phyloP scores from a whole-genome alignment of 257 asterid species.

The Cordia subcordata region DNA sequence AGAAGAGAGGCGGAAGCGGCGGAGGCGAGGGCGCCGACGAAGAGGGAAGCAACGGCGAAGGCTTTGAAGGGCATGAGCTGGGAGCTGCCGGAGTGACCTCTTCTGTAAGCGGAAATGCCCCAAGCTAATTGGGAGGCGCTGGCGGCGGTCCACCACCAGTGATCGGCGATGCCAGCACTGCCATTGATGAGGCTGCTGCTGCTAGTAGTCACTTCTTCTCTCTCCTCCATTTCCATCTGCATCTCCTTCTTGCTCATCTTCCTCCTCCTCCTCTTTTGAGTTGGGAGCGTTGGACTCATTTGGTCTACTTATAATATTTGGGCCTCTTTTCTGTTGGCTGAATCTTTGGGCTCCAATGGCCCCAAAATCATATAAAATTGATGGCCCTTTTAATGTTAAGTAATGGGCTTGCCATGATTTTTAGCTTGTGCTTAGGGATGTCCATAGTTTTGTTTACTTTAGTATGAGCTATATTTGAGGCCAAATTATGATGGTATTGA shows the following conservation, averaged over 20 bases:
- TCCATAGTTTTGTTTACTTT: no score
- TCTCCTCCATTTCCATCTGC: slow-evolving; percentile 35
- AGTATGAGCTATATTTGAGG: no score
- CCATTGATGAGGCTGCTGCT: neutral
- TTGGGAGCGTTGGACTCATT: neutral
- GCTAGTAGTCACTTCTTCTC: slow-evolving; percentile 9
- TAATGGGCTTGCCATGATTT: neutral
- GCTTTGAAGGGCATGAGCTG: slow-evolving; percentile 73
- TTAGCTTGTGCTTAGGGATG: no score
- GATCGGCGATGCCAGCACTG: slow-evolving; percentile 15
- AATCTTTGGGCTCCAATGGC: neutral
- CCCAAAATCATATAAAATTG: neutral
- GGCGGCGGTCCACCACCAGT: slow-evolving; percentile 68
- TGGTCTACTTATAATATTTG: no score
- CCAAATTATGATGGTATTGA: no score
- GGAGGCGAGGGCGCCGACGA: slow-evolving; percentile 62
- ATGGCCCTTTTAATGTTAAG: neutral
- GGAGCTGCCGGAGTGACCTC: slow-evolving; percentile 51
- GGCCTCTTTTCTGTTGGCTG: no score
- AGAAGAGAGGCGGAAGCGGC: slow-evolving; percentile 52
- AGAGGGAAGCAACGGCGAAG: slow-evolving; percentile 70
- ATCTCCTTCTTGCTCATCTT: neutral
- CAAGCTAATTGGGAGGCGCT: slow-evolving; percentile 57
- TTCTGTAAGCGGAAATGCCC: slow-evolving; percentile 39
- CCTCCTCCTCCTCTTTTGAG: neutral